Evolutionary conservation across 2,329 filamentous ascomycete genomes (phyloP), one percentile per base, ranked within the genome.

Genomic region (Botrytis fragariae): DNA sequence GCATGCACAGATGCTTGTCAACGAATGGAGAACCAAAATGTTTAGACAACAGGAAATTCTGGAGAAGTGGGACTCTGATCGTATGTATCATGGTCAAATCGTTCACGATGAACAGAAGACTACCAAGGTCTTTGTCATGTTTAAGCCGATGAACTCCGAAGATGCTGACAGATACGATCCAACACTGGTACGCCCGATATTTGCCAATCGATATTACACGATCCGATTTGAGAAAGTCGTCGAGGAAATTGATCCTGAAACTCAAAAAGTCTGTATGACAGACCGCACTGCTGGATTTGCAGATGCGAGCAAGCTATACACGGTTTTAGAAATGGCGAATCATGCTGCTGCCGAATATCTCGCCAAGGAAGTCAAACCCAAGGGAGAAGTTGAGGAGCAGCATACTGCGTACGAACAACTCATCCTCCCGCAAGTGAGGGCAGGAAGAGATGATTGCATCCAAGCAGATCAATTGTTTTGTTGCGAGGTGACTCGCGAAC

Each of bases 311-410:
- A 73, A 70, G 14, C 45, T 69, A 8, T 73, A 70, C n/a, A 69
- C 63, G 1, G 71, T 60, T 25, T 45, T 75, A 6, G 68, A 76
- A 29, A 72, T 78, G 70, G 77, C 76, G 1, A 78, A 78, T 29
- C 71, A 76, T 60, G 74, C 72, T 35, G 77, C 77, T 9, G 72
- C 48, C 20, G 72, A 75, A 20, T 67, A 73, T 18, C 14, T 76
- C 4, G n/a, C 74, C 22, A 29, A 69, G 2, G 59, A 63, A 29
- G 3, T 76, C 2, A 72, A 70, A 48, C 77, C 77, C 3, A 60
- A 12, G 59, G 75, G 74, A 12, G n/a, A n/a, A n/a, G n/a, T n/a
- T n/a, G n/a, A 73, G 12, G n/a, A 63, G 14, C 29, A 74, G 22
- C 45, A 60, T 3, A 44, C 4, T 20, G 0, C 4, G 0, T 72